Evolutionary conservation across 1,284 basidiomycete species (phyloP).

Genomic region (Ceratobasidium sp.): DNA sequence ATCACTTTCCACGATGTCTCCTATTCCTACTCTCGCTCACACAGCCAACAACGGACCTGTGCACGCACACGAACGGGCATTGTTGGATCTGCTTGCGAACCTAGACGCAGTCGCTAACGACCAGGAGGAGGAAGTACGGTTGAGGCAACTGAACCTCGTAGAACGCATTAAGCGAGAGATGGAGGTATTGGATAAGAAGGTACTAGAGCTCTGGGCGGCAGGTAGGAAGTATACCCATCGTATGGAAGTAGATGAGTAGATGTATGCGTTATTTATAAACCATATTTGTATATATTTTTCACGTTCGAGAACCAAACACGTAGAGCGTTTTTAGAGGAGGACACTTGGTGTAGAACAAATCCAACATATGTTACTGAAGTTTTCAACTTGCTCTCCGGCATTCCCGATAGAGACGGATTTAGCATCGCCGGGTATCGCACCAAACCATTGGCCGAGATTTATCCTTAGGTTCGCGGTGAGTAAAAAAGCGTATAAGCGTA

Average conservation of each 20-base stretch:
- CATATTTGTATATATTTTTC: no score
- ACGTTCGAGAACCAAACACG: no score
- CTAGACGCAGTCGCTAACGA: constrained; percentile 35
- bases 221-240: not conserved
- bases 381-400: no score
- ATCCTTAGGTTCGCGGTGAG: no score
- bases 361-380: no score
- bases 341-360: no score
- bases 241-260: not conserved
- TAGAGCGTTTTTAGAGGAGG: no score
- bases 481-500: no score
- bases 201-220: constrained; percentile 25
- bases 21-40: constrained; percentile 13
- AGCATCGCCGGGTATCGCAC: no score
- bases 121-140: constrained; percentile 46
- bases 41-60: constrained; percentile 6
- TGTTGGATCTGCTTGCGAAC: constrained; percentile 1
- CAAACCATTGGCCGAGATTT: no score
- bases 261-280: constrained; percentile 7
- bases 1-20: not conserved
- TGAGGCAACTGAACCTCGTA: constrained; percentile 18
- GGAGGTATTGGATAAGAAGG: constrained; percentile 23
- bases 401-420: no score
- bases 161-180: constrained; percentile 18
- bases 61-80: constrained; percentile 11